phyloP scores from a whole-genome alignment of 1,284 basidiomycete genomes.

The Mycena sp. region DNA sequence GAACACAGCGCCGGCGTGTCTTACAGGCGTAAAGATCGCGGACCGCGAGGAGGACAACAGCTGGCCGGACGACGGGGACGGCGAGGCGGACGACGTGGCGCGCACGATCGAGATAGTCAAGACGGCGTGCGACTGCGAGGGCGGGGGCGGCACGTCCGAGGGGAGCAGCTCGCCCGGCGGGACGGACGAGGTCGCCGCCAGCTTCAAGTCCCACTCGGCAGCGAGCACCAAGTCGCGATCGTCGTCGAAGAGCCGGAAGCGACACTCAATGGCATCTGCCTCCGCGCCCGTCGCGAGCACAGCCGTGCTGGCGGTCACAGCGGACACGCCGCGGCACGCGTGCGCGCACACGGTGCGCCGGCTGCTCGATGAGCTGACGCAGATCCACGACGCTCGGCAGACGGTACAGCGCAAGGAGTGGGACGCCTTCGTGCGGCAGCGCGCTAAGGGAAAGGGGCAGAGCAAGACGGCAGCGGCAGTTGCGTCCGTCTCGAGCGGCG shows the following conservation, averaged over 20 bases:
- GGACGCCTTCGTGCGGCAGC: constrained; percentile 86
- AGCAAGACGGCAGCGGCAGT: constrained; percentile 39
- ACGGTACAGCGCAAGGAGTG: constrained; percentile 80
- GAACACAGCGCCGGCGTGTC: constrained; percentile 81
- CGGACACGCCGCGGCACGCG: constrained; percentile 72
- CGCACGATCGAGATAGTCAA: constrained; percentile 61
- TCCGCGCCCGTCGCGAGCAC: constrained; percentile 47
- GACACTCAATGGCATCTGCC: constrained; percentile 42
- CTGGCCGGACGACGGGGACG: constrained; percentile 71
- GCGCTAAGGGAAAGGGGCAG: constrained; percentile 55
- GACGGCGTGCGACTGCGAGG: constrained; percentile 34
- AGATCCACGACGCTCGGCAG: constrained; percentile 89
- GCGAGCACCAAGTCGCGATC: constrained; percentile 56
- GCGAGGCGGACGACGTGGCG: constrained; percentile 31
- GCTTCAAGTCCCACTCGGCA: constrained; percentile 18
- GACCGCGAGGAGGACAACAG: constrained; percentile 81
- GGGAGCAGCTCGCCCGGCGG: constrained; percentile 4
- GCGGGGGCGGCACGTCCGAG: not conserved
- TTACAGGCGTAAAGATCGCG: constrained; percentile 88
- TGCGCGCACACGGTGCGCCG: constrained; percentile 81
- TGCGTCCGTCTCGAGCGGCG: constrained; percentile 48
- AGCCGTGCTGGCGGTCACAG: constrained; percentile 64
- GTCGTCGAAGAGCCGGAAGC: constrained; percentile 58
- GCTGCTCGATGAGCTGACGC: constrained; percentile 84
- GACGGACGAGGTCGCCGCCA: not conserved